A percentile compares a stretch with the other conserved stretches of the same genome.
These are phyloP conservation scores for Bisporella sp. DNA, from an alignment of 2,329 filamentous ascomycete species.

Conservation along the genomic window DNA sequence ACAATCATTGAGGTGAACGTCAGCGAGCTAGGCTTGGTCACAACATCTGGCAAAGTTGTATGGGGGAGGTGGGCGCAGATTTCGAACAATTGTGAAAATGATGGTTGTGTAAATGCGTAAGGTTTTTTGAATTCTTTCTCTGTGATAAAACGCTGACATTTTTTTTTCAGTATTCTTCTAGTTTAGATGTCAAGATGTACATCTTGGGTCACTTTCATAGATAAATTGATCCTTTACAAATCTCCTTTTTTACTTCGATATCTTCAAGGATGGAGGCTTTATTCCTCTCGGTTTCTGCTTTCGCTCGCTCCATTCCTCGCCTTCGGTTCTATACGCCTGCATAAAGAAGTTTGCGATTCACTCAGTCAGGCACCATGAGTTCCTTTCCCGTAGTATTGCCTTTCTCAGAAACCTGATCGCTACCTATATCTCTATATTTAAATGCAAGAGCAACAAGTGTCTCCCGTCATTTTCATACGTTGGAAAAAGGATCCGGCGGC, in stretches of 20 bases:
- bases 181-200: neutral
- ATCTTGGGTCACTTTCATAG: neutral
- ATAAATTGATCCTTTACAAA: neutral
- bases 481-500: neutral
- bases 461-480: neutral
- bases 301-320: neutral
- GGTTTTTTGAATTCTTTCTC: conserved; percentile 17
- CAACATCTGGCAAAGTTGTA: conserved; percentile 84
- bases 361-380: neutral
- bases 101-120: conserved; percentile 18
- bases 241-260: neutral
- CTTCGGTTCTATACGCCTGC: neutral
- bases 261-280: neutral
- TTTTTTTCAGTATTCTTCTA: neutral
- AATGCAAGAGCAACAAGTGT: neutral
- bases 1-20: conserved; percentile 90
- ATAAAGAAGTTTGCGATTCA: too few species aligned
- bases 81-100: conserved; percentile 32
- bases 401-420: neutral
- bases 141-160: neutral
- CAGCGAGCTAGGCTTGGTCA: conserved; percentile 82
- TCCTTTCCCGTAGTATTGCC: neutral
- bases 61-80: conserved; percentile 83
- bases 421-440: neutral
- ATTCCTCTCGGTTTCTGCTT: neutral